Percentiles rank a stretch among this genome's conserved stretches.
These are phyloP conservation scores for Melocanna baccifera DNA, from an alignment of 176 grass and related monocot genomes.

Conservation along the genomic window DNA sequence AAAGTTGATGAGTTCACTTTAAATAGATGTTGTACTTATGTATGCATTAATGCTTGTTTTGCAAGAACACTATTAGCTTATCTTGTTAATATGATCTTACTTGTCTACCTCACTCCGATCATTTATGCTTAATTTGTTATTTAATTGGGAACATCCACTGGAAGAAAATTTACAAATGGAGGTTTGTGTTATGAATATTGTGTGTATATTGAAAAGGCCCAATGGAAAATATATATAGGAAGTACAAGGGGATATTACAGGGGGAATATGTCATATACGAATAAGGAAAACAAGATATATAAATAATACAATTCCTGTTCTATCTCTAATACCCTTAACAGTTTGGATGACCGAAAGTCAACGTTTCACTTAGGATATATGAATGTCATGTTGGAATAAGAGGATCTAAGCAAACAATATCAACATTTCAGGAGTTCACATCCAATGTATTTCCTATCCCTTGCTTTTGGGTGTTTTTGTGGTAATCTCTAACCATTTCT, in stretches of 20 bases:
- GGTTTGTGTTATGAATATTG: no score
- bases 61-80: constrained; percentile 1
- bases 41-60: not conserved
- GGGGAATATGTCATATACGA: no score
- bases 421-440: constrained; percentile 89
- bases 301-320: no score
- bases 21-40: not conserved
- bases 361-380: constrained; percentile 87
- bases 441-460: constrained; percentile 51
- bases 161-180: no score
- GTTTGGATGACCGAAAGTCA: constrained; percentile 75
- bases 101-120: not conserved
- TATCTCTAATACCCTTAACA: no score
- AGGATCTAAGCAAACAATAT: constrained; percentile 72
- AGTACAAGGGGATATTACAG: no score
- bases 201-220: no score
- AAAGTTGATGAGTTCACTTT: not conserved
- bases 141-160: no score
- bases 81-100: constrained; percentile 14
- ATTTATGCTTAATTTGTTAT: no score
- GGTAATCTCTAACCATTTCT: constrained; percentile 21
- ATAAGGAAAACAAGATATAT: no score
- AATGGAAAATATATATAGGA: no score
- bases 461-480: constrained; percentile 9
- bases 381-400: constrained; percentile 94